phyloP scores from a whole-genome alignment of 306 rosid species.

The Albizia julibrissin region DNA sequence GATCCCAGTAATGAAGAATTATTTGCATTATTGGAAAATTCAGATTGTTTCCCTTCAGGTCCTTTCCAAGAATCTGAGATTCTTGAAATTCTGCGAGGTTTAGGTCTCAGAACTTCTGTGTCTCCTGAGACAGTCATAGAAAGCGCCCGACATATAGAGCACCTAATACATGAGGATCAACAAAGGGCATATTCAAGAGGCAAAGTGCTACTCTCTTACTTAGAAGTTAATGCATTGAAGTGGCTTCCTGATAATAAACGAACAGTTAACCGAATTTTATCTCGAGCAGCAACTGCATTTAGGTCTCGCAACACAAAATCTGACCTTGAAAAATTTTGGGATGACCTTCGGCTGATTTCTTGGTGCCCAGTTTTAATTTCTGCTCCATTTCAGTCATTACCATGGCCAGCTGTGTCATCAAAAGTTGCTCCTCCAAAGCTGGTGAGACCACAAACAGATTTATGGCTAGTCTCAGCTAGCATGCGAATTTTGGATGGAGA shows the following conservation, averaged over 20 bases:
- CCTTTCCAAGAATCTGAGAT: constrained; percentile 66
- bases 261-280: constrained; percentile 74
- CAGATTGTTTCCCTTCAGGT: constrained; percentile 79
- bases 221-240: constrained; percentile 90
- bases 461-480: constrained; percentile 98
- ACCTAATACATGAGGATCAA: constrained; percentile 74
- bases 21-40: constrained; percentile 73
- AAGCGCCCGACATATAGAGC: constrained; percentile 82
- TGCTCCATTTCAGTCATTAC: constrained; percentile 77
- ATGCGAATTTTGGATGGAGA: constrained; percentile 91
- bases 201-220: constrained; percentile 81
- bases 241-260: constrained; percentile 78
- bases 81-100: constrained; percentile 78
- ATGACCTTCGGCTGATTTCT: constrained; percentile 72
- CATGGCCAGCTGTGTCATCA: constrained; percentile 91
- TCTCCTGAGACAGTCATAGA: constrained; percentile 74
- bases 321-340: constrained; percentile 88
- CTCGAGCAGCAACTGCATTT: constrained; percentile 75
- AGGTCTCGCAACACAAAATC: constrained; percentile 64
- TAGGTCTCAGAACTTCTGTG: constrained; percentile 88
- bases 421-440: constrained; percentile 97
- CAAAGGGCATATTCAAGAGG: constrained; percentile 76
- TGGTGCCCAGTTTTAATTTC: constrained; percentile 91
- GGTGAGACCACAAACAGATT: constrained; percentile 70
- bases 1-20: constrained; percentile 91